Base-by-base conservation (phyloP, 306 rosid species). In the Cucurbita ficifolia region DNA sequence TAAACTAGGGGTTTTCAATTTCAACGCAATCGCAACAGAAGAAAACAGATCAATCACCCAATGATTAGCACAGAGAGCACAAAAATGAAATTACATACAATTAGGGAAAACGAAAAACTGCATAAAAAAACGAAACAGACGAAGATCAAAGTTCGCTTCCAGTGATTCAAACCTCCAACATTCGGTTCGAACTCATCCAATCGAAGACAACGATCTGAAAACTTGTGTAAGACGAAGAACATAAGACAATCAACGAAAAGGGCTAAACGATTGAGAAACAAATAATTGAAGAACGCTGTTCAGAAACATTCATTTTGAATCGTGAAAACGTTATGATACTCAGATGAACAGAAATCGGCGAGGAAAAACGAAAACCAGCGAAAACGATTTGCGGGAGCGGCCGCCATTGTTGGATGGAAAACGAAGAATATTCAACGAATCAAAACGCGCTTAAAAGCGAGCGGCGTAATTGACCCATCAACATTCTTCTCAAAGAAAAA, bases 241-340 rank as follows among this genome's bases (percentile, higher is more conserved):
- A 67, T 10, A 60, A 35, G 22, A 3, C 7, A 67, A 45, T 67
- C 39, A 22, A 46, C 19, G 73, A 22, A 67, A 46, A 45, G 19
- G 18, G 52, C 51, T 6, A 43, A 21, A 36, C 53, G 72, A 18
- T 42, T 62, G 29, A 11, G 72, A 5, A 10, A 42, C 55, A 45
- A 67, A 13, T 67, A 67, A 67, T 67, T 14, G 55, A 19, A 19
- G 39, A 67, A 43, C 70, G 70, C 70, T 67, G 53, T 67, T 67
- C 54, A 21, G 39, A 67, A 12, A 43, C 72, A 45, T 42, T n/a
- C 8, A 17, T 19, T 5, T 51, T 40, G 71, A 8, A 51, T 64
- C 7, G 48, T 61, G 49, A 62, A 61, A 38, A 62, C 17, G 48
- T 24, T 36, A 62, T 8, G 7, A 29, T 29, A 29, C 33, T 29